phyloP scores from a whole-genome alignment of 2,329 filamentous ascomycete species.

The Ceratocystiopsis minuta region DNA sequence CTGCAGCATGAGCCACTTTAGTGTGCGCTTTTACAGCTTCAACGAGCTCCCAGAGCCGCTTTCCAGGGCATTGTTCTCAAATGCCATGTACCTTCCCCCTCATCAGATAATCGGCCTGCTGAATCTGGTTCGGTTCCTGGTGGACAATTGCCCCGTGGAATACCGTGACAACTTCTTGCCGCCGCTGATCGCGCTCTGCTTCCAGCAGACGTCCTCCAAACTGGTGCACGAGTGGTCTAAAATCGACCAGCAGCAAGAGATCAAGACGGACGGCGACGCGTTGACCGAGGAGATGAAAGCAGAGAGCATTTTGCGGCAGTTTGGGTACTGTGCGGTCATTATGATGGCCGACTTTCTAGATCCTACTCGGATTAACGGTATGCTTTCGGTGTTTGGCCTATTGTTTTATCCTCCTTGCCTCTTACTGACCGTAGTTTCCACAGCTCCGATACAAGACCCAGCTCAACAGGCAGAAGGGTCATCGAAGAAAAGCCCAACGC shows the following conservation, averaged over 20 bases:
- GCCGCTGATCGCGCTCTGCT: slow-evolving; percentile 63
- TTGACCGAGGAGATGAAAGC: slow-evolving; percentile 95
- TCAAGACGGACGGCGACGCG: slow-evolving; percentile 53
- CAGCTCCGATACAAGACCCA: slow-evolving; percentile 9
- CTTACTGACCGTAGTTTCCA: no score
- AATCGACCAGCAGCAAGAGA: slow-evolving; percentile 44
- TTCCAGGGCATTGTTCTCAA: slow-evolving; percentile 65
- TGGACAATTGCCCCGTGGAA: slow-evolving; percentile 77
- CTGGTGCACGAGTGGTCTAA: slow-evolving; percentile 74
- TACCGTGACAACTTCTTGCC: slow-evolving; percentile 67
- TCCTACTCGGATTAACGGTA: slow-evolving; percentile 43
- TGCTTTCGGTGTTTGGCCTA: slow-evolving; percentile 12
- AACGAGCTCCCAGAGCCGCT: slow-evolving; percentile 65
- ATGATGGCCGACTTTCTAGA: slow-evolving; percentile 84
- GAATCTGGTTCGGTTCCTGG: slow-evolving; percentile 71
- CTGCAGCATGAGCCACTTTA: slow-evolving; percentile 78
- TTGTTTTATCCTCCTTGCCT: neutral
- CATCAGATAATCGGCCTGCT: slow-evolving; percentile 91
- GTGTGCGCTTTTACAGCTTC: slow-evolving; percentile 82
- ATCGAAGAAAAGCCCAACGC: slow-evolving; percentile 30
- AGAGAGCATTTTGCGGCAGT: slow-evolving; percentile 81
- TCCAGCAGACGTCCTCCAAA: slow-evolving; percentile 73
- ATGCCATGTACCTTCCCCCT: slow-evolving; percentile 67
- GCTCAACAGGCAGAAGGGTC: slow-evolving; percentile 13
- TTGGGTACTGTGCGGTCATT: slow-evolving; percentile 81